Percentiles rank a stretch among this genome's conserved stretches.
Evolutionary conservation across 257 asterid species (phyloP).

Genomic region (Coffea eugenioides): DNA sequence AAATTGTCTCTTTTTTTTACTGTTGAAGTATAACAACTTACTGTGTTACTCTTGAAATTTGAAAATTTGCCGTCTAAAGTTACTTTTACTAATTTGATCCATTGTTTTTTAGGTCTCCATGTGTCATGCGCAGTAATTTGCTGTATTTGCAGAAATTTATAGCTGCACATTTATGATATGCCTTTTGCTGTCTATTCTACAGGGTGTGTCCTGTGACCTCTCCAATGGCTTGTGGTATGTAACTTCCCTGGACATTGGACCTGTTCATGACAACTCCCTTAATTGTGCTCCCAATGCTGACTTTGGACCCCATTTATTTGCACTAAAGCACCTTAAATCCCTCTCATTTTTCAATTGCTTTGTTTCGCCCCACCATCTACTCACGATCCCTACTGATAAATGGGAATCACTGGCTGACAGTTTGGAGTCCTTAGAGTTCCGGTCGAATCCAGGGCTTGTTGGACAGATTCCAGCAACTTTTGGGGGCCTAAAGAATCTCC

Average conservation of each 20-base stretch:
- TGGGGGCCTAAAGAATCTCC: conserved; percentile 60
- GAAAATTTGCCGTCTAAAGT: background rate
- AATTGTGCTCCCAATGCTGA: conserved; percentile 55
- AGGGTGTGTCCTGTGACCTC: conserved; percentile 95
- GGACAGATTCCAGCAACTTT: conserved; percentile 58
- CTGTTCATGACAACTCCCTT: conserved; percentile 88
- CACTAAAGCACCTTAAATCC: conserved; percentile 60
- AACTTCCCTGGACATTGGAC: conserved; percentile 74
- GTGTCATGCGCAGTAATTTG: background rate
- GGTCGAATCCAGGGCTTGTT: conserved; percentile 67
- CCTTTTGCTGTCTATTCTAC: conserved; percentile 24
- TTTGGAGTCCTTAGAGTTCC: conserved; percentile 65
- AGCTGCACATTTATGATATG: conserved; percentile 8
- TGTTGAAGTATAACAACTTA: background rate
- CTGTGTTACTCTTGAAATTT: background rate
- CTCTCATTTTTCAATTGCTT: conserved; percentile 81
- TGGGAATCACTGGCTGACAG: conserved; percentile 60
- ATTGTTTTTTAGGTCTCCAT: background rate
- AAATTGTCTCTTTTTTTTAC: conserved; percentile 3
- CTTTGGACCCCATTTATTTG: conserved; percentile 52
- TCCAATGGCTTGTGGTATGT: conserved; percentile 86
- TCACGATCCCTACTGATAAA: conserved; percentile 47
- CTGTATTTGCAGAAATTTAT: background rate
- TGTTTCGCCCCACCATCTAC: conserved; percentile 31
- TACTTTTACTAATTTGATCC: background rate